Base-by-base conservation (phyloP, 768 basidiomycete species). In the Podaxis mareebaensis region DNA sequence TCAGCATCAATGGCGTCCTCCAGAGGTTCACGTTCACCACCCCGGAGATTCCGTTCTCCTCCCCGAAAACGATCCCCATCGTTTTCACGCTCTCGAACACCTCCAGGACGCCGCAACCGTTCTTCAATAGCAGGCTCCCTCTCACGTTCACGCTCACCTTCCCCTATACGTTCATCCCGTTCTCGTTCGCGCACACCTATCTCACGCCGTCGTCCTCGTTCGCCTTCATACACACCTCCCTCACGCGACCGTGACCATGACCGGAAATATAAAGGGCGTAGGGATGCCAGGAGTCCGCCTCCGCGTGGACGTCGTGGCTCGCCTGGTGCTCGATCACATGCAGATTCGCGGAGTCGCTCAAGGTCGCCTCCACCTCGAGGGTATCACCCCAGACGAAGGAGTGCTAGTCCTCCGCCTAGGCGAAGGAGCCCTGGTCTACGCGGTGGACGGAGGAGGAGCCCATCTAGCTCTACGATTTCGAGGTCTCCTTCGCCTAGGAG, bases 251-350 rank as follows among this genome's bases (percentile, higher is more conserved):
- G 33, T 44, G 75, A 76, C 33, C 67, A 71, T 33, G 72, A 72
- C 51, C 77, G 79, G 42, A 73, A 75, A 33, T 68, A 69, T 20
- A 71, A 71, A 65, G 75, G 51, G n/a, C 56, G 65, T 57, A 69
- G 77, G 53, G 80, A 79, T 66, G 86, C 83, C 64, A 84, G 85
- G 52, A 87, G 85, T 69, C 89, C 87, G 0, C 85, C 81, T 39
- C 67, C 78, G 22, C 78, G 84, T 7, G 75, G 80, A 30, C 79
- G 81, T 28, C 76, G 80, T 44, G 65, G 80, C 10, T 81, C 80
- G 28, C 77, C 77, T 28, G 44, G 69, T n/a, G 62, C 69, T 26
- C 68, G 71, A 24, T 75, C 77, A 10, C 73, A 67, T 12, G 76
- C 77, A 5, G 71, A 54, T 2, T 76, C 74, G 17, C 42, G 57